Base-by-base conservation (phyloP, 2,329 filamentous ascomycete genomes). In the Stagonosporopsis cucurbitacearum region DNA sequence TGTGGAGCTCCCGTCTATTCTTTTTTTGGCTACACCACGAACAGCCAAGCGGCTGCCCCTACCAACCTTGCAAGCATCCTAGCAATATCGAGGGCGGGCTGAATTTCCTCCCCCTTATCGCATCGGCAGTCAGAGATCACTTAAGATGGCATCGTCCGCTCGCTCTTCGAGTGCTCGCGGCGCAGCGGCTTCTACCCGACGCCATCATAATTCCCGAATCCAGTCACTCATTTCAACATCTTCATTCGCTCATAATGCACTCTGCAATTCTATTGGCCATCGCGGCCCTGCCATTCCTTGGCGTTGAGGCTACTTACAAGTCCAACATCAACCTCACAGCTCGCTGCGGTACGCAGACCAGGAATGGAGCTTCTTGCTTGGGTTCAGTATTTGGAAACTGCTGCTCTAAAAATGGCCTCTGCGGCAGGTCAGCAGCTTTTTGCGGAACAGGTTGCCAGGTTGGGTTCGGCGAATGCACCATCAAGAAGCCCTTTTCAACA, bases 391-490 rank as follows among this genome's bases (percentile, higher is more conserved):
- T 78, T 58, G 79, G 79, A 6, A 71, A 77, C 58, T 81, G 80
- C 70, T 82, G 79, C 71, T 78, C 74, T 11, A 66, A 66, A 50
- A 72, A 71, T 54, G 78, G 78, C n/a, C 74, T 67, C 59, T 82
- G 80, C 50, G 72, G 72, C 23, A 62, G 64, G n/a, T 70, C 67
- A 12, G 50, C 57, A 6, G 63, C 46, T 20, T 63, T 74, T 58
- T 75, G 72, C 58, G 66, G 58, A 20, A 64, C 62, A 13, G 71
- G 71, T 26, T 77, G 73, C 63, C 68, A 75, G 39, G 56, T 61
- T 37, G 63, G 45, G 8, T 76, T 73, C 50, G 74, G 73, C 19
- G 68, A 63, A 45, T 74, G 71, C 60, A 62, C 26, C 4, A 40
- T 37, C 8, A 42, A n/a, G 22, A 42, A 42, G 26, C 20, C 43